Evolutionary conservation across 768 basidiomycete species (phyloP).

Genomic region (Tricholoma furcatifolium): DNA sequence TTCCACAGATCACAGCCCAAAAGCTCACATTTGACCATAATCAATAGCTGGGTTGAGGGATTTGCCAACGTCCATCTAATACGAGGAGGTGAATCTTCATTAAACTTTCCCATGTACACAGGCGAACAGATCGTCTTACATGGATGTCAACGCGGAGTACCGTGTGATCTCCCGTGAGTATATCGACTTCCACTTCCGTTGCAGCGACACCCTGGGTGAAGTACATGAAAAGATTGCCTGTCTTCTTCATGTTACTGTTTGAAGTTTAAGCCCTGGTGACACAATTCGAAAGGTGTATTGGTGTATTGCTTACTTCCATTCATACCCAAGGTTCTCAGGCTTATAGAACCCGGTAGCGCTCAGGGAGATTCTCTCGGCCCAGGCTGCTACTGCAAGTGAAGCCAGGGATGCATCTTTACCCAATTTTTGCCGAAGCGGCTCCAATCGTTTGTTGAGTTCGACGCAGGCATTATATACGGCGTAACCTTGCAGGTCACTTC

Average conservation of each 20-base stretch:
- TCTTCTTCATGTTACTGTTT: constrained; percentile 14
- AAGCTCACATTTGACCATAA: constrained; percentile 15
- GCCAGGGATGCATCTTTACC: constrained; percentile 11
- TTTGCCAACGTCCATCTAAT: constrained; percentile 17
- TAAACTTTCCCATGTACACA: no score
- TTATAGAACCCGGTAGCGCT: constrained; percentile 15
- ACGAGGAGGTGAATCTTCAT: not conserved
- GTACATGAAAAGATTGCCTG: constrained; percentile 16
- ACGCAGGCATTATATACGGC: constrained; percentile 18
- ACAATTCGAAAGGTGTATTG: not conserved
- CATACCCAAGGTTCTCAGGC: constrained; percentile 13
- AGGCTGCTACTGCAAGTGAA: constrained; percentile 12
- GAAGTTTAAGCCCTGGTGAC: not conserved
- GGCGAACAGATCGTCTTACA: not conserved
- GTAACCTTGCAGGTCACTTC: constrained; percentile 16
- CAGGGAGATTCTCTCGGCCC: constrained; percentile 14
- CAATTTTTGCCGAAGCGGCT: constrained; percentile 13
- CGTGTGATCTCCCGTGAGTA: constrained; percentile 15
- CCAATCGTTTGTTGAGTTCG: constrained; percentile 14
- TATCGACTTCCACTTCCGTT: constrained; percentile 18
- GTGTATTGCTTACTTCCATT: constrained; percentile 12
- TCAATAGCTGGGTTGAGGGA: constrained; percentile 17
- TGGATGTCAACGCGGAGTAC: constrained; percentile 16
- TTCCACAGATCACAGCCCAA: not conserved
- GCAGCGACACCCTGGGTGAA: constrained; percentile 17